phyloP scores from a whole-genome alignment of 2,329 filamentous ascomycete species.

The Trichocomaceae sp. region DNA sequence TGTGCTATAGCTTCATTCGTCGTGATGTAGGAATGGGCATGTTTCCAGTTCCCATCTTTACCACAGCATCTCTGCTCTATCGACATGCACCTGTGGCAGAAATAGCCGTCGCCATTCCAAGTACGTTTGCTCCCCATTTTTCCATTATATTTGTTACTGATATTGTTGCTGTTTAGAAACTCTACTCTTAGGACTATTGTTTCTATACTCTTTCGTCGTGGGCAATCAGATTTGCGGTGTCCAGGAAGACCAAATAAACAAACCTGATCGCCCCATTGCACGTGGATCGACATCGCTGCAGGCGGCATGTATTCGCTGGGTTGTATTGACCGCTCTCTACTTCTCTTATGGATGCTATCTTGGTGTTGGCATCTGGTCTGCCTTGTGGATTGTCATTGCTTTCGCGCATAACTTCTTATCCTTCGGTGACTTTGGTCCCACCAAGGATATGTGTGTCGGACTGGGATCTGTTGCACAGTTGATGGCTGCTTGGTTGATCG shows the following conservation, averaged over 20 bases:
- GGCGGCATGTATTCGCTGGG: constrained; percentile 10
- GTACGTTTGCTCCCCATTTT: not conserved
- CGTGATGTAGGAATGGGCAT: constrained; percentile 12
- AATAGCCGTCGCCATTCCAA: constrained; percentile 1
- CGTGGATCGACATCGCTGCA: constrained; percentile 5
- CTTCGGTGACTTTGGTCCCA: constrained; percentile 13
- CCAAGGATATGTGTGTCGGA: constrained; percentile 12
- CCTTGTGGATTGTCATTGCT: constrained; percentile 11
- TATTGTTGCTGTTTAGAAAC: not conserved
- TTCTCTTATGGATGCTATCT: constrained; percentile 9
- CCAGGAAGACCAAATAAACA: constrained; percentile 11
- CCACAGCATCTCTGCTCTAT: constrained; percentile 11
- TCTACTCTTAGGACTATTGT: constrained; percentile 4
- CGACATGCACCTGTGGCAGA: constrained; percentile 7
- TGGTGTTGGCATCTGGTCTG: constrained; percentile 9
- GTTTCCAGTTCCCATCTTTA: constrained; percentile 11
- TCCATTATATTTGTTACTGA: no score
- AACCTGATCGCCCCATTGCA: constrained; percentile 12
- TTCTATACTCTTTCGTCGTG: constrained; percentile 10
- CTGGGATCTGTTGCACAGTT: constrained; percentile 10
- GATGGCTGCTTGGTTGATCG: constrained; percentile 11
- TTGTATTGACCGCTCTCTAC: constrained; percentile 6
- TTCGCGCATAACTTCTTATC: constrained; percentile 10
- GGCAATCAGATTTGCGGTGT: constrained; percentile 12
- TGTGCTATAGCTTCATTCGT: constrained; percentile 12